Evolutionary conservation across 345 rosid genomes (phyloP), one percentile per base, ranked within the genome.

Genomic region (Linum lewisii): DNA sequence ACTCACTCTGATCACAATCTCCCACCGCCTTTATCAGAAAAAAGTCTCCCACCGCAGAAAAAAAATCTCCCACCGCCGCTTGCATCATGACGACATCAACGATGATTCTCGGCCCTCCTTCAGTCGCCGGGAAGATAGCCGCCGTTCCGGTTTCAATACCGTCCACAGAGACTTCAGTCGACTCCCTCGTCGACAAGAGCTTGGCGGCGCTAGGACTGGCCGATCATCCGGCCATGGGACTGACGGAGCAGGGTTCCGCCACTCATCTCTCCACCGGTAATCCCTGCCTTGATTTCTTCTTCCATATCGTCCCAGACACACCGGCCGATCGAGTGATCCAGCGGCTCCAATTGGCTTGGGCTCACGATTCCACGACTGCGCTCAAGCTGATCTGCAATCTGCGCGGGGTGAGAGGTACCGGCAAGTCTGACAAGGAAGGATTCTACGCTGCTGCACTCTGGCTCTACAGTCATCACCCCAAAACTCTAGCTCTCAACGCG

Each of bases 341-440:
- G 15, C 62, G 57, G n/a, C 57, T 65, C 52, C 6, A 49, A 16
- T 15, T 51, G 4, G 58, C 73, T 14, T 51, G 65, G 65, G 7
- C 15, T 22, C 66, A 54, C 44, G 66, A 61, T 13, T 6, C 65
- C 24, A 26, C 56, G n/a, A 67, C 50, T 5, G 25, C 66, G 2
- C 62, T 68, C 14, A 68, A 68, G 24, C 66, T 68, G 5, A 34
- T 68, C 11, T 61, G 61, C 52, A 61, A 68, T 29, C 21, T 67
- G 7, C 55, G 71, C 2, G 66, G 66, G 1, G 71, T 68, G 6
- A 32, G 71, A 8, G 66, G 71, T 2, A 68, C 71, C 20, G 71
- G 71, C 4, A 61, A 68, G 19, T 68, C 71, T 19, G 71, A 67
- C 36, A 61, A 53, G 36, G 65, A 60, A 19, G 71, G 71, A 23